phyloP scores from a whole-genome alignment of 2,329 filamentous ascomycete species.

The Fusarium sulawesiense region DNA sequence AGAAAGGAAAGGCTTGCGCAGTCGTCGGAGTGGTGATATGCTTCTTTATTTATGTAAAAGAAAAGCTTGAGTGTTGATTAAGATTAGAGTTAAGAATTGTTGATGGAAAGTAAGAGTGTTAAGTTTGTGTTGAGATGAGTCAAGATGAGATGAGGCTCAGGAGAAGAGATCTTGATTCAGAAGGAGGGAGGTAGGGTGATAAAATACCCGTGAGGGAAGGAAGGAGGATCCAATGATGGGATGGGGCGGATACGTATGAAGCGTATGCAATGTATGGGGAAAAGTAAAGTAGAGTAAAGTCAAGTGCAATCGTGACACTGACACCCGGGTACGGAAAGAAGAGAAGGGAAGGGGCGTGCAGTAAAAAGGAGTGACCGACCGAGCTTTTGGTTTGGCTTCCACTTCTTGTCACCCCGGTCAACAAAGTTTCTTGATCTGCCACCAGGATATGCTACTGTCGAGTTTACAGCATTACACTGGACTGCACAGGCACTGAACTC shows the following conservation, averaged over 20 bases:
- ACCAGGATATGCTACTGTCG: constrained; percentile 45
- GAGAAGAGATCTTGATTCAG: constrained; percentile 20
- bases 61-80: background rate
- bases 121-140: background rate
- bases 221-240: background rate
- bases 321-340: constrained; percentile 4
- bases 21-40: background rate
- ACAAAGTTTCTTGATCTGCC: constrained; percentile 47
- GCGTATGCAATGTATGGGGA: constrained; percentile 45
- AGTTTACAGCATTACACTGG: constrained; percentile 21
- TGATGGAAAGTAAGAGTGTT: background rate
- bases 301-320: constrained; percentile 1
- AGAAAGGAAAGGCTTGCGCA: background rate
- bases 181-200: constrained; percentile 45
- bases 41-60: background rate
- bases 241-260: constrained; percentile 41
- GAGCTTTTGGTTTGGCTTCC: background rate
- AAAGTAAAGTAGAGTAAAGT: constrained; percentile 12
- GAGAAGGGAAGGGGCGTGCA: background rate
- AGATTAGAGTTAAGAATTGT: constrained; percentile 2
- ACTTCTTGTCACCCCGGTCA: constrained; percentile 4
- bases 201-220: constrained; percentile 38
- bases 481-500: background rate
- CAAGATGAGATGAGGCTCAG: constrained; percentile 19
- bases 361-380: background rate